phyloP scores from a whole-genome alignment of 352 stramenopile species.

The Blastocystis sp. region DNA sequence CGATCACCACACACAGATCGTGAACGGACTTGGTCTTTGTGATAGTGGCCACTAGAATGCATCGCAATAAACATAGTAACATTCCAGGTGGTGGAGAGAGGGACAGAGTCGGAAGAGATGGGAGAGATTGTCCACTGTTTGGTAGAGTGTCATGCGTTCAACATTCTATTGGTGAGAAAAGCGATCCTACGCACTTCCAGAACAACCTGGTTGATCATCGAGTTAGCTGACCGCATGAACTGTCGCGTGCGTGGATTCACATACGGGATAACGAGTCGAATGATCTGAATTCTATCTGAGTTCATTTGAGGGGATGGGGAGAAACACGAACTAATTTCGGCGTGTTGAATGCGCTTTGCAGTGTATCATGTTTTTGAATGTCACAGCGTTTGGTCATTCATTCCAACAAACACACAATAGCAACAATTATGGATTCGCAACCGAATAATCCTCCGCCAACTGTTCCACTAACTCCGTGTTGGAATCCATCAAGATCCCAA shows the following conservation, averaged over 20 bases:
- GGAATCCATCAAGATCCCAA: background rate
- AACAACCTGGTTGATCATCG: background rate
- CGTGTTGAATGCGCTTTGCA: no score
- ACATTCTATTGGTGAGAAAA: background rate
- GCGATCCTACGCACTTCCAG: background rate
- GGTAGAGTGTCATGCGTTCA: background rate
- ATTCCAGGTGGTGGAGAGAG: background rate
- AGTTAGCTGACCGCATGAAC: background rate
- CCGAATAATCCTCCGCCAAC: background rate
- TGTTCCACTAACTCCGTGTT: background rate
- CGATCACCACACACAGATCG: background rate
- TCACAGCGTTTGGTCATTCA: no score
- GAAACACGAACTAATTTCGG: no score
- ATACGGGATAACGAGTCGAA: background rate
- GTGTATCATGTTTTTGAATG: no score
- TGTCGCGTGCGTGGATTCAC: background rate
- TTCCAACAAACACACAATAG: background rate
- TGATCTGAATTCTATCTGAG: background rate
- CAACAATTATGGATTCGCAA: background rate
- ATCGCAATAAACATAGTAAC: background rate
- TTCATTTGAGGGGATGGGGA: no score
- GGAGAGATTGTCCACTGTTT: slow-evolving; percentile 3
- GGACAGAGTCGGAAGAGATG: slow-evolving; percentile 16
- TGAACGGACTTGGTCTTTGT: background rate
- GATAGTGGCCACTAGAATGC: background rate